Percentiles rank a stretch among this genome's conserved stretches.
phyloP scores from a whole-genome alignment of 805 yeast genomes.

The Saturnispora halmiae region DNA sequence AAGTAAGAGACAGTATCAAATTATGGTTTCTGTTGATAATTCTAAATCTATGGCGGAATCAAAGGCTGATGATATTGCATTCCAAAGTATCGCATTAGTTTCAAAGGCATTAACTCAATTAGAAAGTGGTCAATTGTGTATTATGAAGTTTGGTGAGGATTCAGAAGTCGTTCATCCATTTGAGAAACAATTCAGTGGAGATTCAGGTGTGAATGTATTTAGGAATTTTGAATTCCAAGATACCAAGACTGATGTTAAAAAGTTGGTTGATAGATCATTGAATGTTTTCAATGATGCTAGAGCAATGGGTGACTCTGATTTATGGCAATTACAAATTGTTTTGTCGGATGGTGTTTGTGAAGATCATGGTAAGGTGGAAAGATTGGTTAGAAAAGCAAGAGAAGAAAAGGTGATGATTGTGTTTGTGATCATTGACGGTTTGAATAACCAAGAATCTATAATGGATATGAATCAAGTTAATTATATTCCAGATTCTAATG shows the following conservation, averaged over 20 bases:
- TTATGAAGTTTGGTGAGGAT: slow-evolving; percentile 83
- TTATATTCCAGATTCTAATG: slow-evolving; percentile 61
- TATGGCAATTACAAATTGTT: slow-evolving; percentile 91
- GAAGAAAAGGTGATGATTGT: slow-evolving; percentile 92
- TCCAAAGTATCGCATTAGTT: slow-evolving; percentile 88
- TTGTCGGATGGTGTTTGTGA: slow-evolving; percentile 97
- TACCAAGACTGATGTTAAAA: slow-evolving; percentile 73
- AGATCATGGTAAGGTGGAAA: slow-evolving; percentile 74
- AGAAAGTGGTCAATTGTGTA: slow-evolving; percentile 87
- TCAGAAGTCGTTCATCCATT: slow-evolving; percentile 84
- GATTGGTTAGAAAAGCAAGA: slow-evolving; percentile 83
- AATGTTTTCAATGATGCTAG: slow-evolving; percentile 56
- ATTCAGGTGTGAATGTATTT: slow-evolving; percentile 75
- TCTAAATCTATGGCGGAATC: slow-evolving; percentile 97
- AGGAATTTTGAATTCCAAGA: slow-evolving; percentile 89
- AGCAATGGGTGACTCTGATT: slow-evolving; percentile 40
- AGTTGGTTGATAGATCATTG: slow-evolving; percentile 63
- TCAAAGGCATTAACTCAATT: slow-evolving; percentile 88
- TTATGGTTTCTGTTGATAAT: slow-evolving; percentile 95
- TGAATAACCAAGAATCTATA: slow-evolving; percentile 74
- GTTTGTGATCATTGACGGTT: slow-evolving; percentile 88
- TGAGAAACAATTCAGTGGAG: slow-evolving; percentile 73
- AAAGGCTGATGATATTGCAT: slow-evolving; percentile 80
- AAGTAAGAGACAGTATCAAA: slow-evolving; percentile 92
- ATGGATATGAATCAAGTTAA: slow-evolving; percentile 91